Evolutionary conservation across 2,329 filamentous ascomycete genomes (phyloP).

Genomic region (Aspergillus unguis): DNA sequence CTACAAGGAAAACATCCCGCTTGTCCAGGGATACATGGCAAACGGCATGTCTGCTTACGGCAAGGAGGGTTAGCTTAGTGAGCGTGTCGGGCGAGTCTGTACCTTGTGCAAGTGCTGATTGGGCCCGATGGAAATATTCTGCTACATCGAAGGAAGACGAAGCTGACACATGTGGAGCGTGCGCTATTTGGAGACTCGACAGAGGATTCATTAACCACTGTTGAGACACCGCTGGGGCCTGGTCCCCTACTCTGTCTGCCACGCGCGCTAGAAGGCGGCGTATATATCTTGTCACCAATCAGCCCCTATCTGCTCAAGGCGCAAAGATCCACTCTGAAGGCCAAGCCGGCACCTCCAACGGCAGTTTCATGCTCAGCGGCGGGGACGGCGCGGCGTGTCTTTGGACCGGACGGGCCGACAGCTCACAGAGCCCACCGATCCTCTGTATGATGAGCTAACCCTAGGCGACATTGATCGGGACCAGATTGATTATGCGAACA

Average conservation of each 20-base stretch:
- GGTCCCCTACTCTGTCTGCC: not conserved
- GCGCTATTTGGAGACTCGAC: slow-evolving; percentile 49
- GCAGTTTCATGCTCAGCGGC: not conserved
- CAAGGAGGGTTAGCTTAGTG: not conserved
- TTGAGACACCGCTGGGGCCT: not conserved
- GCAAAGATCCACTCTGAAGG: not conserved
- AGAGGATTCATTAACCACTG: slow-evolving; percentile 32
- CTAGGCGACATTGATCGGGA: not conserved
- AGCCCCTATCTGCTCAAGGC: not conserved
- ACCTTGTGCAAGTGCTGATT: slow-evolving; percentile 44
- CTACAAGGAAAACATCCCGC: not conserved
- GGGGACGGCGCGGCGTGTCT: not conserved
- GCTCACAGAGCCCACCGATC: not conserved
- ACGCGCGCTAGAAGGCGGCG: not conserved
- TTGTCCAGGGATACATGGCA: not conserved
- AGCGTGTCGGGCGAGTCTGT: not conserved
- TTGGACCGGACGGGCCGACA: not conserved
- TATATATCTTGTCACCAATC: not conserved
- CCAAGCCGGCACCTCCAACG: not conserved
- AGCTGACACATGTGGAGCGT: slow-evolving; percentile 53
- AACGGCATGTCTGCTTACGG: not conserved
- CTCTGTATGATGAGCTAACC: not conserved
- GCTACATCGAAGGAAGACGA: slow-evolving; percentile 49
- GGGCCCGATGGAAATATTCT: slow-evolving; percentile 40
- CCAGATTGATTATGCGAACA: not conserved